These are phyloP conservation scores for Leishmania aethiopica DNA, from an alignment of 208 protist species.

Conservation along the genomic window DNA sequence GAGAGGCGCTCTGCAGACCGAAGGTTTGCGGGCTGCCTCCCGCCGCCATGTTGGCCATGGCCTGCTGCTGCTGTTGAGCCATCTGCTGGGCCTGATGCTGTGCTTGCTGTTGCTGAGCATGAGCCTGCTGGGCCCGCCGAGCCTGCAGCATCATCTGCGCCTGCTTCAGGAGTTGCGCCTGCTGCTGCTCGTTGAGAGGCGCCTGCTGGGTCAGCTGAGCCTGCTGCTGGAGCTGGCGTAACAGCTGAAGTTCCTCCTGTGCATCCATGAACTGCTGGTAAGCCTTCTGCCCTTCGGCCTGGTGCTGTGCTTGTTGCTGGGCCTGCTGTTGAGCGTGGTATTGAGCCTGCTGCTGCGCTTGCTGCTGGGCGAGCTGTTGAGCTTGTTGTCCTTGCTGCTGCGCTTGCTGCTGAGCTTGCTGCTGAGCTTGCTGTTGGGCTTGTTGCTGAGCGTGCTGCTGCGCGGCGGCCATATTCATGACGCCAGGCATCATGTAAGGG, in stretches of 20 bases:
- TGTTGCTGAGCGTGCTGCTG: slow-evolving; percentile 20
- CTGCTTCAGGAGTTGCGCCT: slow-evolving; percentile 27
- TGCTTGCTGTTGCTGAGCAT: slow-evolving; percentile 25
- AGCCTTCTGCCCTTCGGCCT: slow-evolving; percentile 7
- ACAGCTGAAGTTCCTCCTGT: slow-evolving; percentile 28
- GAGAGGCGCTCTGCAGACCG: neutral
- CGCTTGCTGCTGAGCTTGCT: slow-evolving; percentile 11
- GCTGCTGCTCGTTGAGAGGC: slow-evolving; percentile 19
- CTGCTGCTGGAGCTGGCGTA: slow-evolving; percentile 24
- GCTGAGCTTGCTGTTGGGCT: slow-evolving; percentile 22
- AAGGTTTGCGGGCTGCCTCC: slow-evolving; percentile 4
- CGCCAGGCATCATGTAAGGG: slow-evolving; percentile 21
- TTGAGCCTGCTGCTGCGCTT: slow-evolving; percentile 20
- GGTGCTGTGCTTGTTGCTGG: slow-evolving; percentile 6
- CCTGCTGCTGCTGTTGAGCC: slow-evolving; percentile 14
- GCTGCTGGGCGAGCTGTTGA: slow-evolving; percentile 3
- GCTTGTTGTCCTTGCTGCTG: slow-evolving; percentile 17
- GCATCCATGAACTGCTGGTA: slow-evolving; percentile 29
- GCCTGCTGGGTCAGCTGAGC: slow-evolving; percentile 2
- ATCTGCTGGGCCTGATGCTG: slow-evolving; percentile 26
- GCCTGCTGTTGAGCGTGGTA: slow-evolving; percentile 3
- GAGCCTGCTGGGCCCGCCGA: slow-evolving; percentile 13
- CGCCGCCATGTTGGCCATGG: slow-evolving; percentile 1
- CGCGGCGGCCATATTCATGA: slow-evolving; percentile 25
- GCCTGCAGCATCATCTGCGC: slow-evolving; percentile 19